Percentiles rank a stretch among this genome's conserved stretches.
These are phyloP conservation scores for Sanguinoderma infundibulare DNA, from an alignment of 1,284 basidiomycete species.

Conservation along the genomic window DNA sequence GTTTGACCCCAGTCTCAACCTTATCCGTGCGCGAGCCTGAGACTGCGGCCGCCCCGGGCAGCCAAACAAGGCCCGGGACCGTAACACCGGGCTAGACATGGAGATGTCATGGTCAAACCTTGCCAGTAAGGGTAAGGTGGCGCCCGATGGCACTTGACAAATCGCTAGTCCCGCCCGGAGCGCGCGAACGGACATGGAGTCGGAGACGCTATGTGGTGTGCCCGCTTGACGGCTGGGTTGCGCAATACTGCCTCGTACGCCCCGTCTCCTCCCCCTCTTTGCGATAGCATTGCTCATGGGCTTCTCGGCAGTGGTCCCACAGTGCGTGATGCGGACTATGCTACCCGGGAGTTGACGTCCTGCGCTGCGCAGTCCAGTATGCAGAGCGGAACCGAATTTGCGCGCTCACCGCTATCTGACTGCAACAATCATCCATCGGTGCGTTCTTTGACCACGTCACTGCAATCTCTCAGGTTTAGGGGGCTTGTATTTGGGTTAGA, in stretches of 20 bases:
- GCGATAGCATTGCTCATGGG: neutral
- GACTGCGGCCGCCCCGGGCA: neutral
- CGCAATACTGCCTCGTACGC: neutral
- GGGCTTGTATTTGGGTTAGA: too few species aligned
- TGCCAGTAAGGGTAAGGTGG: neutral
- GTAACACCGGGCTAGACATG: neutral
- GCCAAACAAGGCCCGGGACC: neutral
- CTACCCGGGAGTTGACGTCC: too few species aligned
- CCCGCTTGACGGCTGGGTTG: neutral
- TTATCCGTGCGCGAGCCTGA: neutral
- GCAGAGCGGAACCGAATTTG: too few species aligned
- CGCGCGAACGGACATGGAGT: neutral
- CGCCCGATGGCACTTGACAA: conserved; percentile 15
- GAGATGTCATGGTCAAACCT: neutral
- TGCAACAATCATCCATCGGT: too few species aligned
- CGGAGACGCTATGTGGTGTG: neutral
- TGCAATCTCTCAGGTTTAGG: too few species aligned
- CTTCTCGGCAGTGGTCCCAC: too few species aligned
- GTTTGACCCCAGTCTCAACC: neutral
- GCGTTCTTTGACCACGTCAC: too few species aligned
- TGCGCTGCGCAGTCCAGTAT: too few species aligned
- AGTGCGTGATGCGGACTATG: too few species aligned
- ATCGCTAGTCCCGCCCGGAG: conserved; percentile 10
- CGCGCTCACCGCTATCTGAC: too few species aligned
- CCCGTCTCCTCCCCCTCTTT: too few species aligned